Percentiles rank a stretch among this genome's conserved stretches.
Conservation (phyloP, 352 stramenopile genomes). For the Pythium scleroteichum region DNA sequence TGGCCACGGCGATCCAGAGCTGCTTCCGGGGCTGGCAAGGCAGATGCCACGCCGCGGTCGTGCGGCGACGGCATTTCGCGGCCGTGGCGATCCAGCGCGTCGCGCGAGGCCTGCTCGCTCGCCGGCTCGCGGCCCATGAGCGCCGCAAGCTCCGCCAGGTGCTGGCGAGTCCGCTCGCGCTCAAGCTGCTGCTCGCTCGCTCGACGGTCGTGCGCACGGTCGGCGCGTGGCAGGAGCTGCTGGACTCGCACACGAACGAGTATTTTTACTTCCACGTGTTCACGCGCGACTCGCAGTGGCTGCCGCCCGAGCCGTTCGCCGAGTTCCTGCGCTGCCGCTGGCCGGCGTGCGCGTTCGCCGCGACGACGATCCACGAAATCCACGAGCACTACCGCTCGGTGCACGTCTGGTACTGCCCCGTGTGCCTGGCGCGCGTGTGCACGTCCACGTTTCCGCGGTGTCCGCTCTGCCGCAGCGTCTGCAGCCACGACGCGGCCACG, state of each 20-base stretch:
- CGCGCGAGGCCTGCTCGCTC: slow-evolving; percentile 55
- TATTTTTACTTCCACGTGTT: slow-evolving; percentile 87
- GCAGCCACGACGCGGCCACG: slow-evolving; percentile 53
- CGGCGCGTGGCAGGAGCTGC: slow-evolving; percentile 72
- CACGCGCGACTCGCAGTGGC: slow-evolving; percentile 80
- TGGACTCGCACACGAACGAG: slow-evolving; percentile 82
- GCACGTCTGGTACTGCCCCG: slow-evolving; percentile 79
- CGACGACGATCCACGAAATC: slow-evolving; percentile 68
- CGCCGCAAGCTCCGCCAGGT: slow-evolving; percentile 56
- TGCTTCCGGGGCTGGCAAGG: slow-evolving; percentile 65
- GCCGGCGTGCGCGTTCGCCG: slow-evolving; percentile 53
- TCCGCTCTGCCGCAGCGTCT: slow-evolving; percentile 61
- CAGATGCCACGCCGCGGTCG: slow-evolving; percentile 35
- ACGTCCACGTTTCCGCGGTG: slow-evolving; percentile 69
- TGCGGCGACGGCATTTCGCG: slow-evolving; percentile 41
- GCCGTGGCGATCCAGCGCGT: slow-evolving; percentile 60
- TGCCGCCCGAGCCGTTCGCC: slow-evolving; percentile 57
- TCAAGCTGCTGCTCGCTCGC: slow-evolving; percentile 68
- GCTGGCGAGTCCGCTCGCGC: slow-evolving; percentile 59
- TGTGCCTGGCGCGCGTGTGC: slow-evolving; percentile 68
- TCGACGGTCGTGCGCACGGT: slow-evolving; percentile 64
- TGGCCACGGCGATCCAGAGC: slow-evolving; percentile 69
- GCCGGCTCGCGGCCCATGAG: slow-evolving; percentile 43
- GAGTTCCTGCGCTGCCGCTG: slow-evolving; percentile 71
- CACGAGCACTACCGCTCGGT: slow-evolving; percentile 68